A percentile compares a stretch with the other conserved stretches of the same genome.
Conservation (phyloP, 2,329 filamentous ascomycete species). For the Hypomyces perniciosus region DNA sequence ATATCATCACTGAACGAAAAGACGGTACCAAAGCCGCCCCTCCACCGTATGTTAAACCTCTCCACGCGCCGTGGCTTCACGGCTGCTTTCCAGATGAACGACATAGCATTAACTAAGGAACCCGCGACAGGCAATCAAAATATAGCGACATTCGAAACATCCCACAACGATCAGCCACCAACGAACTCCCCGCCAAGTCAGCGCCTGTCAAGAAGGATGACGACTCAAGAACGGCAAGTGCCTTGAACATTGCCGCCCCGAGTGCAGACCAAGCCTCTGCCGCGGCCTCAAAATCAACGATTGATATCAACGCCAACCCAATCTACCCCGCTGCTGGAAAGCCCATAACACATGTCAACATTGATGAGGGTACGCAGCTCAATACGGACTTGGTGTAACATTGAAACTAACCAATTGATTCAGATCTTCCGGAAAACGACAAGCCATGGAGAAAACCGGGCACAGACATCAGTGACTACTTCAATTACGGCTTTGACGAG, state of each 20-base stretch:
- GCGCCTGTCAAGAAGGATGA: constrained; percentile 43
- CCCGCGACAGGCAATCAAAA: constrained; percentile 44
- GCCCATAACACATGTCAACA: constrained; percentile 69
- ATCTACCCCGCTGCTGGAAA: constrained; percentile 74
- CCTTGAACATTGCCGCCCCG: constrained; percentile 29
- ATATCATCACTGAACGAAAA: constrained; percentile 63
- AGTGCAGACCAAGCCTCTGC: constrained; percentile 52
- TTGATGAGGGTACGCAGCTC: constrained; percentile 54
- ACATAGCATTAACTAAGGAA: background rate
- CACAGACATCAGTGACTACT: constrained; percentile 92
- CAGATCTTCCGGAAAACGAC: constrained; percentile 68
- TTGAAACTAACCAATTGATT: constrained; percentile 12
- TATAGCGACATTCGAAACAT: constrained; percentile 63
- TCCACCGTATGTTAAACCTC: constrained; percentile 42
- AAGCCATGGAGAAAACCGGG: constrained; percentile 96
- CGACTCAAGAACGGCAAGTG: constrained; percentile 25
- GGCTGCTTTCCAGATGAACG: background rate
- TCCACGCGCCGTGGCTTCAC: background rate
- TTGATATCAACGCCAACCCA: constrained; percentile 80
- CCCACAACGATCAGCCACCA: constrained; percentile 52
- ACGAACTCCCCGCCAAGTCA: constrained; percentile 43
- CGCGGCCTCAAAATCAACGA: constrained; percentile 69
- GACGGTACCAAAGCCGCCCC: constrained; percentile 56
- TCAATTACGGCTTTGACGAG: constrained; percentile 98
- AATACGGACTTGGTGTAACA: background rate